Evolutionary conservation across 306 rosid genomes (phyloP).

Genomic region (Begonia peltatifolia): DNA sequence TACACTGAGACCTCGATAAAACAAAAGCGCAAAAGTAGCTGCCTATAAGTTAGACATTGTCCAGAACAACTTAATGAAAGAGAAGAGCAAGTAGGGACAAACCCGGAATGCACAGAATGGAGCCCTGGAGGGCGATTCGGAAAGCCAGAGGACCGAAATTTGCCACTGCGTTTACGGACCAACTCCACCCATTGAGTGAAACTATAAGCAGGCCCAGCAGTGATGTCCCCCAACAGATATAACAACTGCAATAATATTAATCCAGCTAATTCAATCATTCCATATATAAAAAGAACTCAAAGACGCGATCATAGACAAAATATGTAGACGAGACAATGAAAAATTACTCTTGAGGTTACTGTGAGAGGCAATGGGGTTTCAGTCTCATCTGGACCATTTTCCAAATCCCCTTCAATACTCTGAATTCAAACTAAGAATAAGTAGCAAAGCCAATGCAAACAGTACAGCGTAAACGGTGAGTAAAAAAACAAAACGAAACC

Average conservation of each 20-base stretch:
- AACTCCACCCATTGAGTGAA: conserved; percentile 86
- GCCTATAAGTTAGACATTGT: no score
- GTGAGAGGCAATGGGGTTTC: conserved; percentile 64
- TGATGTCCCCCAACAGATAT: conserved; percentile 80
- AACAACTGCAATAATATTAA: conserved; percentile 34
- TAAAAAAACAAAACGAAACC: neutral
- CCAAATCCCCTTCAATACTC: conserved; percentile 21
- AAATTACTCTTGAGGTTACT: conserved; percentile 58
- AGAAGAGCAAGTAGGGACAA: conserved; percentile 7
- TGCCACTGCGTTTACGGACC: conserved; percentile 72
- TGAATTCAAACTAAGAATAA: neutral
- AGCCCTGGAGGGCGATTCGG: conserved; percentile 29
- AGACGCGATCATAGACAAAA: neutral
- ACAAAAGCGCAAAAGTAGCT: no score
- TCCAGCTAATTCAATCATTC: neutral
- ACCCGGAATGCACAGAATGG: conserved; percentile 38
- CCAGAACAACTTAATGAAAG: neutral
- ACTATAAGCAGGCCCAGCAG: conserved; percentile 66
- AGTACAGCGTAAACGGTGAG: neutral
- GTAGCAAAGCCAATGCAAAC: neutral
- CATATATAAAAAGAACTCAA: neutral
- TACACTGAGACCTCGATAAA: no score
- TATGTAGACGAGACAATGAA: neutral
- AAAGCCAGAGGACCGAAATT: conserved; percentile 53
- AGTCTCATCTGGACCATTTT: conserved; percentile 31